Evolutionary conservation across 2,329 filamentous ascomycete genomes (phyloP), one percentile per base, ranked within the genome.

Genomic region (Curvularia hawaiiensis): DNA sequence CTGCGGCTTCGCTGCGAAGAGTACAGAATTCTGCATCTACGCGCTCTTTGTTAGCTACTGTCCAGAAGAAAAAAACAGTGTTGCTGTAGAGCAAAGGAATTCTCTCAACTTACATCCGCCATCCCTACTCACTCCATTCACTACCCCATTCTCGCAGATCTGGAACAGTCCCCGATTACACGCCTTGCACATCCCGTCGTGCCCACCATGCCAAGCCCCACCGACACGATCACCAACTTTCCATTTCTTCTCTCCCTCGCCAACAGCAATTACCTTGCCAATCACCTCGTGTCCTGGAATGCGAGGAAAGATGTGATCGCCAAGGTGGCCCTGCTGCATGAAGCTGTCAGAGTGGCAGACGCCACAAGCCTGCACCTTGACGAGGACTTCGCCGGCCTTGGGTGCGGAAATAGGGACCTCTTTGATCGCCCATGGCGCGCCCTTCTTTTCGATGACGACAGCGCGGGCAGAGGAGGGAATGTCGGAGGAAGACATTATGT

Each of bases 221-320:
- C 90, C 90, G 4, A 91, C 84, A 2, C 86, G 80, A 54, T 91
- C 88, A 9, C 89, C 89, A 1, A 84, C 78, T 55, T 84, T 80
- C 79, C 88, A 87, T 24, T 79, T 77, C 54, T 80, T 83, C 50
- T 88, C 87, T 2, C 73, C 77, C 0, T 82, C 77, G 6, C 86
- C 85, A 0, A 90, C 72, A 7, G 84, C 83, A 16, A 85, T 87
- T 3, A 92, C 80, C 12, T 85, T 83, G 11, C 90, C 89, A 53
- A 92, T 83, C 33, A 89, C 78, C 72, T 92, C 90, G 75, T 93
- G 90, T 22, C 90, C 90, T 0, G 88, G 86, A 2, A 87, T 76
- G 6, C 85, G 81, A 1, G 88, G 88, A 65, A 77, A 80, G 3
- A 30, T 22, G 0, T 49, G 3, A 3, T 55, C 53, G 1, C 68